phyloP scores from a whole-genome alignment of 2,329 filamentous ascomycete genomes.

The Aspergillus viridinutans region DNA sequence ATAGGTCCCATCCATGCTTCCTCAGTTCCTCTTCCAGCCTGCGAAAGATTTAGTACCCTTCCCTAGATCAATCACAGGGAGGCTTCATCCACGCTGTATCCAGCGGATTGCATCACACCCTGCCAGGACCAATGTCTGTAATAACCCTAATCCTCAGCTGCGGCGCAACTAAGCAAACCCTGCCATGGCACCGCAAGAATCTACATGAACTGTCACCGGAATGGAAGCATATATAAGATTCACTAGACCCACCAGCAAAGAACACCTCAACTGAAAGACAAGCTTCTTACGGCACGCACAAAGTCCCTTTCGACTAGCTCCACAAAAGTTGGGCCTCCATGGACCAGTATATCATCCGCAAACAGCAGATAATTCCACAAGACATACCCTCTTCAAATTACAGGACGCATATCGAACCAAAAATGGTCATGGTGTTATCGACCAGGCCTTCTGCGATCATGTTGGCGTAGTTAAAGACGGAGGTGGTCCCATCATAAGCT shows the following conservation, averaged over 20 bases:
- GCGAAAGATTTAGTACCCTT: no score
- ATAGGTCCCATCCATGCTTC: no score
- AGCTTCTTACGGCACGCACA: slow-evolving; percentile 7
- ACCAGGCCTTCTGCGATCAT: slow-evolving; percentile 32
- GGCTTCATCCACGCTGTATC: no score
- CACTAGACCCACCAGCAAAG: slow-evolving; percentile 22
- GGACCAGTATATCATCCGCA: slow-evolving; percentile 23
- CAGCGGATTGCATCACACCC: background rate
- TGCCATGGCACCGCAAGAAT: slow-evolving; percentile 30
- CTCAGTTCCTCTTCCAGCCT: no score
- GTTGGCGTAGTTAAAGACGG: slow-evolving; percentile 36
- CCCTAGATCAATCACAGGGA: no score
- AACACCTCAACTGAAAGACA: background rate
- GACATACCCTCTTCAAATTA: slow-evolving; percentile 33
- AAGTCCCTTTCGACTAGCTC: slow-evolving; percentile 14
- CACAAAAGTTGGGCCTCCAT: slow-evolving; percentile 14
- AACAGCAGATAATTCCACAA: slow-evolving; percentile 39
- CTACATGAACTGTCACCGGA: slow-evolving; percentile 35
- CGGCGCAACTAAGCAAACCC: slow-evolving; percentile 35
- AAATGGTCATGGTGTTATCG: slow-evolving; percentile 33
- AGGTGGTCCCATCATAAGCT: slow-evolving; percentile 26
- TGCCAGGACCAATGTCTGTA: background rate
- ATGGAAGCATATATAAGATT: slow-evolving; percentile 35
- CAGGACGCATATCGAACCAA: slow-evolving; percentile 13
- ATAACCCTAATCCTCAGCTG: background rate